Evolutionary conservation across 495 filamentous ascomycete genomes (phyloP).

Genomic region (Viridothelium virens): DNA sequence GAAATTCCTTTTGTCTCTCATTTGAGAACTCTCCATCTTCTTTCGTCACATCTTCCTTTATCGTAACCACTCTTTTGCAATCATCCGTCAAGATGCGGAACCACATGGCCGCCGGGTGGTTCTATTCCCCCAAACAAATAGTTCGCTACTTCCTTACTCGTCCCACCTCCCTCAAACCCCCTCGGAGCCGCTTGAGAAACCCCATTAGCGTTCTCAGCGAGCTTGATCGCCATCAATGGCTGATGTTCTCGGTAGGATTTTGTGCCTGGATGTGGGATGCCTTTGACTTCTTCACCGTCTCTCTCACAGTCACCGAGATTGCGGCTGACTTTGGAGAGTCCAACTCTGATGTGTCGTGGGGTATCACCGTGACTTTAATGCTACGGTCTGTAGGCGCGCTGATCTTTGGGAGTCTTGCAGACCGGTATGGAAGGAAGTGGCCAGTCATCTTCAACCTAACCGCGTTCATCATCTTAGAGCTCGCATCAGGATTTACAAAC

Average conservation of each 20-base stretch:
- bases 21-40: background rate
- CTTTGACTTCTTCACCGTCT: conserved; percentile 40
- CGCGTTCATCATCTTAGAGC: conserved; percentile 27
- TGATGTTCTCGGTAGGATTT: conserved; percentile 35
- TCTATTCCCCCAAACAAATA: conserved; percentile 37
- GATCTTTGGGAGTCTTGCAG: conserved; percentile 26
- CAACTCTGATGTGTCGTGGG: conserved; percentile 37
- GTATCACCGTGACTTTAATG: conserved; percentile 30
- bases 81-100: conserved; percentile 34
- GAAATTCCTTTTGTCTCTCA: background rate
- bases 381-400: conserved; percentile 30
- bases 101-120: conserved; percentile 38
- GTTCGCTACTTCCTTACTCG: conserved; percentile 33
- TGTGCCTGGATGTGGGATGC: conserved; percentile 39
- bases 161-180: conserved; percentile 33
- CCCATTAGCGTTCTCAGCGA: conserved; percentile 30
- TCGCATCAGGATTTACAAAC: conserved; percentile 27
- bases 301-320: conserved; percentile 36
- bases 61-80: background rate
- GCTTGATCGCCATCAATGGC: conserved; percentile 39
- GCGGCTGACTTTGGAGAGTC: conserved; percentile 31
- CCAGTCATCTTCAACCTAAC: conserved; percentile 25
- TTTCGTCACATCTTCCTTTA: background rate
- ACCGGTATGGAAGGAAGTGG: conserved; percentile 19
- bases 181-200: conserved; percentile 26